phyloP scores from a whole-genome alignment of 352 stramenopile genomes.

The Lagenidium giganteum region DNA sequence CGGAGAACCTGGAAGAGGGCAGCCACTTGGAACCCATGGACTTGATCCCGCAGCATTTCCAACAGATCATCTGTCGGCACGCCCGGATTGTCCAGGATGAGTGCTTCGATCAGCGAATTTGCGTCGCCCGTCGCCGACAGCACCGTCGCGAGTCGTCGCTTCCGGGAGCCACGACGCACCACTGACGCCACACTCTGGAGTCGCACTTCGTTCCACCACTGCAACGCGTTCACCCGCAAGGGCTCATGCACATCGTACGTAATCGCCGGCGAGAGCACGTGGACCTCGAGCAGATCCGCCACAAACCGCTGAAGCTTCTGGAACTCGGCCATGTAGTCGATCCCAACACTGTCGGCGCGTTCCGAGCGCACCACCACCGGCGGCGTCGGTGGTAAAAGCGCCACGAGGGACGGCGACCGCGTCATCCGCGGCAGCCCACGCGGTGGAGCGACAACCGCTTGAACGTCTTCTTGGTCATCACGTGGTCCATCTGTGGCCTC shows the following conservation, averaged over 20 bases:
- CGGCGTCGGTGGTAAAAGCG: too few relatives aligned
- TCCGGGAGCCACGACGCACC: conserved; percentile 7
- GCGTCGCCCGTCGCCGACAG: not conserved
- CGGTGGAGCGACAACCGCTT: not conserved
- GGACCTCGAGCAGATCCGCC: conserved; percentile 12
- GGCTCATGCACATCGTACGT: conserved; percentile 14
- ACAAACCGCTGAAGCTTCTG: conserved; percentile 11
- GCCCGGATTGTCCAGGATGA: too few relatives aligned
- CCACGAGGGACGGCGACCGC: too few relatives aligned
- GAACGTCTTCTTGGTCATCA: too few relatives aligned
- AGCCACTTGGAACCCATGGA: conserved; percentile 10
- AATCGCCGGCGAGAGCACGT: conserved; percentile 13
- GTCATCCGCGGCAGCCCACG: not conserved
- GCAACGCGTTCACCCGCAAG: conserved; percentile 15
- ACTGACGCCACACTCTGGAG: conserved; percentile 12
- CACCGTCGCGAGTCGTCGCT: conserved; percentile 1
- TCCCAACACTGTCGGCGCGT: too few relatives aligned
- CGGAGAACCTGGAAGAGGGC: conserved; percentile 11
- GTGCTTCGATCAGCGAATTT: conserved; percentile 1
- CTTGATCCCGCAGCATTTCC: not conserved
- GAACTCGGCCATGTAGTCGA: conserved; percentile 6
- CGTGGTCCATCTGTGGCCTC: too few relatives aligned
- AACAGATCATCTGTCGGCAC: too few relatives aligned
- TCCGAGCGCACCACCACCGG: too few relatives aligned
- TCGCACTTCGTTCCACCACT: conserved; percentile 19